Base-by-base conservation (phyloP, 192 early-diverging fungal species). In the Podila minutissima region DNA sequence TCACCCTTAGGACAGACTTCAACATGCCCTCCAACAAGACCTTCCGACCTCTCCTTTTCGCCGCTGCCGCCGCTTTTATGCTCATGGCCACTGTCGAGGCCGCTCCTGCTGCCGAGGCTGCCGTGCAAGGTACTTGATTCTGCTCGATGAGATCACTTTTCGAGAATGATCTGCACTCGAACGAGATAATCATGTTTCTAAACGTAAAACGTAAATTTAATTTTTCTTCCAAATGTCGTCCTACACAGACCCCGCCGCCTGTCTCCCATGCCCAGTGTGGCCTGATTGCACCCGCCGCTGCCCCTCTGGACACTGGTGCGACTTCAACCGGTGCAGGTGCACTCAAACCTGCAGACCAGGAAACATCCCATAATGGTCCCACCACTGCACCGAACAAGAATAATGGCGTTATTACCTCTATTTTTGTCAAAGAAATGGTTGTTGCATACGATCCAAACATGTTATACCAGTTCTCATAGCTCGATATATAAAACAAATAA, bases 1-100 rank as follows among this genome's bases (percentile, higher is more conserved):
- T 46, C 41, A 46, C 8, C 41, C 35, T 37, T 0, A 46, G 41
- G 12, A 3, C 15, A 46, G 19, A 46, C 15, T 2, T 37, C 35
- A 46, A 15, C 13, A 61, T 61, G 59, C 31, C 37, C n/a, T 17
- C 35, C 59, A 61, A 13, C 59, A 61, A 61, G 59, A 60, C 28
- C 31, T 13, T 61, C 59, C 17, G 13, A 4, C 11, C 12, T 32
- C n/a, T 33, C 29, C 19, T 61, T n/a, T 8, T 28, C 2, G 4
- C 35, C 33, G 59, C 31, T 17, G 59, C 35, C 35, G 17, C 5
- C 31, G 28, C 35, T 32, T 29, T 33, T 32, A 61, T 33, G 17
- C 31, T 61, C 59, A 3, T 61, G 12, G 35, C 59, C 20, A 15
- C 59, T 4, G 31, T n/a, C 2, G 31, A 33, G 59, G 59, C 59